Evolutionary conservation across 2,329 filamentous ascomycete species (phyloP), one percentile per base, ranked within the genome.

Genomic region (Periconia sp.): DNA sequence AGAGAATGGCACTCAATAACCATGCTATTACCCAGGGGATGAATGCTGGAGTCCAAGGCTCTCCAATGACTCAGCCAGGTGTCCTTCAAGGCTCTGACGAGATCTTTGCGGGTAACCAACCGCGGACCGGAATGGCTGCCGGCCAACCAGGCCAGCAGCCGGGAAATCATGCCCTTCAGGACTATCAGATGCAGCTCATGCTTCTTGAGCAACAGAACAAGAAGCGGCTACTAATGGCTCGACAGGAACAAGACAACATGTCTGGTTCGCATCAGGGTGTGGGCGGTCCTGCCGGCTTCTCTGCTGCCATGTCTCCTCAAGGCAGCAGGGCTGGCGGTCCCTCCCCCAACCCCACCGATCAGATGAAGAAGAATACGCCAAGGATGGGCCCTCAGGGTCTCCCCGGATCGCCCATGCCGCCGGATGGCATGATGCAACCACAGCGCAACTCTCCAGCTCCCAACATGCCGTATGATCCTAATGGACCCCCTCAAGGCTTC

Each of bases 171-270:
- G 90, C 90, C 19, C 80, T 93, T 44, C 89, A 92, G 73, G 90
- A 94, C 72, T 93, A 93, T 66, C 90, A 93, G 77, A 92, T 92
- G 89, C 90, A 93, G 72, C 77, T 93, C 69, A 93, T 92, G 90
- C 76, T 92, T 47, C 81, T 93, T 15, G 90, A 93, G 74, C 90
- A 92, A 74, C 89, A 93, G 75, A 93, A 93, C 65, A 93, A 92
- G 80, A 92, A 92, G 75, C 81, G 90, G 17, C 80, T 93, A 46
- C 86, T 92, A 80, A 91, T 92, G 89, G 90, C 90, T 37, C 85
- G 90, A 17, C 88, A 86, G 74, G 85, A 92, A 70, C 89, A 93
- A 72, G 90, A 92, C 58, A 85, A 77, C 67, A 82, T 86, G 72
- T 72, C 77, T 54, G 81, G 80, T 47, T 79, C 80, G 19, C 77